Conservation (phyloP, 1,284 basidiomycete genomes). For the Meripilus lineatus region DNA sequence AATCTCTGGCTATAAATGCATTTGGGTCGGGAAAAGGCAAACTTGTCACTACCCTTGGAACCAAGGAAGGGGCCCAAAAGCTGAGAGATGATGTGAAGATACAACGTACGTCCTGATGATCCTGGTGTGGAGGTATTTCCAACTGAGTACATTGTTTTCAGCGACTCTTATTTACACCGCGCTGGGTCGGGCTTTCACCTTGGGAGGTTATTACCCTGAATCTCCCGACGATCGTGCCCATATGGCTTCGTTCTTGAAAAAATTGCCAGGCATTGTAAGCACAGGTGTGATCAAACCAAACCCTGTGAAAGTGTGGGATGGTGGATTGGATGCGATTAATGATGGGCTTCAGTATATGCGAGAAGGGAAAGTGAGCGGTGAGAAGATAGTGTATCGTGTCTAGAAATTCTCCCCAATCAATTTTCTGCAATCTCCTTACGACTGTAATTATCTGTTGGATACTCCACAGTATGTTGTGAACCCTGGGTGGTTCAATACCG, state of each 20-base stretch:
- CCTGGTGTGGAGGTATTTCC: not conserved
- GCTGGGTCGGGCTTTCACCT: conserved; percentile 15
- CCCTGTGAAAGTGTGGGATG: conserved; percentile 17
- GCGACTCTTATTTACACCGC: conserved; percentile 16
- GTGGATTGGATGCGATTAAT: conserved; percentile 15
- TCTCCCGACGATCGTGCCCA: conserved; percentile 16
- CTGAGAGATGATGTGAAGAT: conserved; percentile 14
- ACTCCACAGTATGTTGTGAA: too few relatives aligned
- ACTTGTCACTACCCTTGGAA: conserved; percentile 10
- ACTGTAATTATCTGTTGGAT: too few relatives aligned
- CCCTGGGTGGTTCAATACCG: too few relatives aligned
- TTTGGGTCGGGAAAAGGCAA: conserved; percentile 16
- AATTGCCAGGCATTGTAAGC: conserved; percentile 15
- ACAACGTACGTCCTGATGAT: conserved; percentile 3
- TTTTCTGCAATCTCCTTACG: too few relatives aligned
- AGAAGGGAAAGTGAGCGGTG: conserved; percentile 19
- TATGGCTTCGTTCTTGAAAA: conserved; percentile 18
- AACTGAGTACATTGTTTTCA: not conserved
- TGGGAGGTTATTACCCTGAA: conserved; percentile 9
- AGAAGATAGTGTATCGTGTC: too few relatives aligned
- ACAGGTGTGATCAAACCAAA: conserved; percentile 17
- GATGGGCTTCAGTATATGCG: conserved; percentile 18
- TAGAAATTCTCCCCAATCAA: too few relatives aligned
- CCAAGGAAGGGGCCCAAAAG: conserved; percentile 2
- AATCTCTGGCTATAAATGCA: conserved; percentile 12